Percentiles rank a stretch among this genome's conserved stretches.
These are phyloP conservation scores for Saussurea involucrata DNA, from an alignment of 129 eudicot genomes.

Conservation along the genomic window DNA sequence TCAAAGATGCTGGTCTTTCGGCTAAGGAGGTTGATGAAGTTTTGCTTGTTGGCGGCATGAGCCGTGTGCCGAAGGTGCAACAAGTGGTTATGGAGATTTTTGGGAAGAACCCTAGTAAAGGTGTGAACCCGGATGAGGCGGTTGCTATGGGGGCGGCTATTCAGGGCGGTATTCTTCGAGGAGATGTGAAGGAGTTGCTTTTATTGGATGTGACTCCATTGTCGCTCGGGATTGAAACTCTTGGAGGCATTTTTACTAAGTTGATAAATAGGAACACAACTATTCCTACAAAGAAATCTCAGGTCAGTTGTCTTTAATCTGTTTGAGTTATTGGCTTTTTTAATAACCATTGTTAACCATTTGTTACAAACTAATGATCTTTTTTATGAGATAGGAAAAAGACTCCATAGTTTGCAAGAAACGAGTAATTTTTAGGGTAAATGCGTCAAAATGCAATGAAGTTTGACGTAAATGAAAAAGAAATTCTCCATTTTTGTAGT, in stretches of 20 bases:
- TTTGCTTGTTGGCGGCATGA: constrained; percentile 47
- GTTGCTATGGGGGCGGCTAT: constrained; percentile 55
- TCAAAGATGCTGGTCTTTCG: constrained; percentile 44
- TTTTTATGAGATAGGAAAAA: background rate
- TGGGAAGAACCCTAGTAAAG: constrained; percentile 44
- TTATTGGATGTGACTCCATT: constrained; percentile 46
- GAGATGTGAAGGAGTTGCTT: constrained; percentile 53
- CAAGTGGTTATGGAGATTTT: constrained; percentile 34
- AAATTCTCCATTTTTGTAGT: background rate
- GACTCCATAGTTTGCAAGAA: background rate
- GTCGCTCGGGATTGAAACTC: constrained; percentile 48
- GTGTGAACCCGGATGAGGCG: constrained; percentile 50
- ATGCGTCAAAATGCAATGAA: background rate
- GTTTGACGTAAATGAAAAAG: background rate
- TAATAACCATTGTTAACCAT: background rate
- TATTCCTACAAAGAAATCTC: constrained; percentile 44
- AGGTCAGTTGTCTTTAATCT: constrained; percentile 24
- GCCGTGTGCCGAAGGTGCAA: constrained; percentile 48
- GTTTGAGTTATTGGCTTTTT: background rate
- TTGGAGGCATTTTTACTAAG: constrained; percentile 48
- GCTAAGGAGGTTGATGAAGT: constrained; percentile 41
- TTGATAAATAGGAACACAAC: constrained; percentile 45
- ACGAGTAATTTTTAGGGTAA: background rate
- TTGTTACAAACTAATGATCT: too few relatives aligned
- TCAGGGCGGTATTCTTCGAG: constrained; percentile 52